These are phyloP conservation scores for Symbiodinium natans DNA, from an alignment of 73 alveolate species.

Conservation along the genomic window DNA sequence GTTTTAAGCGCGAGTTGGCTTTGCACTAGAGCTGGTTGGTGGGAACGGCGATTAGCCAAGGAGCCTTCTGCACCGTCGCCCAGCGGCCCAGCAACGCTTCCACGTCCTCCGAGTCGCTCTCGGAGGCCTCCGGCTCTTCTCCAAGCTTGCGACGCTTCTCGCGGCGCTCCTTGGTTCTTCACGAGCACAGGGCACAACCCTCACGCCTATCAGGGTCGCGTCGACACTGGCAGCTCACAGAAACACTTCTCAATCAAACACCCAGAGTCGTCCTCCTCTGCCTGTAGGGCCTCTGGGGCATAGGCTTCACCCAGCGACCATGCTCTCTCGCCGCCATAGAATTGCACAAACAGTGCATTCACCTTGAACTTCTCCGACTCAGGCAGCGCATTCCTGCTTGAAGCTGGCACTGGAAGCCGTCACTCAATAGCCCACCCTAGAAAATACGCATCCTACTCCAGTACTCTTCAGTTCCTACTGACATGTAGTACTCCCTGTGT, in stretches of 20 bases:
- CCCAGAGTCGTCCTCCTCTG: slow-evolving; percentile 53
- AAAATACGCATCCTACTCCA: no score
- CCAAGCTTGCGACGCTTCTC: slow-evolving; percentile 79
- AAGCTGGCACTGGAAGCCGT: neutral
- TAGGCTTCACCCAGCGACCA: slow-evolving; percentile 90
- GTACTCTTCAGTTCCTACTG: no score
- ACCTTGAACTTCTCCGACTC: slow-evolving; percentile 82
- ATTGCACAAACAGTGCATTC: slow-evolving; percentile 77
- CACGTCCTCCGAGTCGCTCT: slow-evolving; percentile 69
- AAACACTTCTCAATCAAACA: neutral
- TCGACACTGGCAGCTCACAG: no score
- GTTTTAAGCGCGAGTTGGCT: no score
- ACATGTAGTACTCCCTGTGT: no score
- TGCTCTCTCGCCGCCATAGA: slow-evolving; percentile 88
- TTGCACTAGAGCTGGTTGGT: no score
- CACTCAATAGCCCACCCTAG: no score
- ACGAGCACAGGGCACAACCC: neutral
- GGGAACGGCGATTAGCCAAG: no score
- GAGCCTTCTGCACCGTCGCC: slow-evolving; percentile 52
- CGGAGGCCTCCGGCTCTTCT: slow-evolving; percentile 16
- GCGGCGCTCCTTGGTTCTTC: slow-evolving; percentile 19
- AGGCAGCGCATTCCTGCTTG: slow-evolving; percentile 60
- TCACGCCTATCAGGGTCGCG: no score
- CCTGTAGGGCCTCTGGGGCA: slow-evolving; percentile 76
- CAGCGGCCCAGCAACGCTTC: slow-evolving; percentile 76